Evolutionary conservation across 345 rosid genomes (phyloP).

Genomic region (Draba incana): DNA sequence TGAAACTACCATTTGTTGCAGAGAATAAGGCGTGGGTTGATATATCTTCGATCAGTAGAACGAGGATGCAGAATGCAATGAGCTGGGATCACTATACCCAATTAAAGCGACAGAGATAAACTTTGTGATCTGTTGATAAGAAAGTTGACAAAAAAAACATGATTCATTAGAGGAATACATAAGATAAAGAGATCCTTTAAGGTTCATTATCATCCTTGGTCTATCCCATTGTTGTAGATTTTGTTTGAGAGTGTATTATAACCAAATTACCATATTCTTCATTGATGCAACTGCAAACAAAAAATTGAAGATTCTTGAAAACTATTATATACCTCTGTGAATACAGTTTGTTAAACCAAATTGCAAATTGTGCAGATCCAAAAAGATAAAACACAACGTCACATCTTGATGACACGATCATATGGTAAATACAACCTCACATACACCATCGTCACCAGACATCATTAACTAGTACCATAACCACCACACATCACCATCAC

Average conservation of each 20-base stretch:
- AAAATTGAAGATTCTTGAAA: background rate
- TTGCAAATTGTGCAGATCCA: background rate
- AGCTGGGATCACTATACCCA: background rate
- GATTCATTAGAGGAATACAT: slow-evolving; percentile 33
- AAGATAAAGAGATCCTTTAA: slow-evolving; percentile 24
- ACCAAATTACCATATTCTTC: slow-evolving; percentile 21
- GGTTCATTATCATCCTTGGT: slow-evolving; percentile 34
- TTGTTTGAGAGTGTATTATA: slow-evolving; percentile 15
- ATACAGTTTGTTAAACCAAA: background rate
- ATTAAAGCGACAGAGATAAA: slow-evolving; percentile 12
- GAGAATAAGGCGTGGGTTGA: slow-evolving; percentile 81
- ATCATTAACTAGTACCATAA: slow-evolving; percentile 5
- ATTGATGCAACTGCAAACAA: background rate
- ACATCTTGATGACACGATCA: slow-evolving; percentile 17
- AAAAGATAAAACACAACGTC: slow-evolving; percentile 3
- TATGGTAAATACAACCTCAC: background rate
- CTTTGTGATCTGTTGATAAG: slow-evolving; percentile 25
- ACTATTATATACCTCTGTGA: background rate
- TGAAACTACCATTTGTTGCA: slow-evolving; percentile 39
- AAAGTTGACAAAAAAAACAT: slow-evolving; percentile 27
- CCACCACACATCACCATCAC: slow-evolving; percentile 25
- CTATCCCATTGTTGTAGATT: slow-evolving; percentile 16
- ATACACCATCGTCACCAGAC: slow-evolving; percentile 26
- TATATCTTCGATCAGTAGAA: slow-evolving; percentile 66
- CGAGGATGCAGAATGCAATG: slow-evolving; percentile 71